Percentiles rank a stretch among this genome's conserved stretches.
phyloP scores from a whole-genome alignment of 2,329 filamentous ascomycete genomes.

The Fusarium mundagurra region DNA sequence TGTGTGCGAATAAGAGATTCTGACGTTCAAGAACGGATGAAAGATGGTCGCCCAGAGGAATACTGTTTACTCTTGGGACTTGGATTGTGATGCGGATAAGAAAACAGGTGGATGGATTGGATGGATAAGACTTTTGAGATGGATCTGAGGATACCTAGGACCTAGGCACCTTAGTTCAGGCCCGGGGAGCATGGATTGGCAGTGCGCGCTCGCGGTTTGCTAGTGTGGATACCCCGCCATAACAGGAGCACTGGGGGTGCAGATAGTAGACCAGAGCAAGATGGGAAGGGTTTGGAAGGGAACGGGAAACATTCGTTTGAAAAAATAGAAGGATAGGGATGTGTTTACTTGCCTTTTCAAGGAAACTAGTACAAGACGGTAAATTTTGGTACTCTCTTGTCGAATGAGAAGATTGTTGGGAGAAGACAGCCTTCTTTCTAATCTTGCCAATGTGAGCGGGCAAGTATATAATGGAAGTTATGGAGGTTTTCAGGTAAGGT shows the following conservation, averaged over 20 bases:
- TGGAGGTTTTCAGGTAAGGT: background rate
- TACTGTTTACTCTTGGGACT: constrained; percentile 29
- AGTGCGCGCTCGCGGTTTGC: constrained; percentile 45
- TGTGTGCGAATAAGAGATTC: constrained; percentile 21
- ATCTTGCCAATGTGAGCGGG: background rate
- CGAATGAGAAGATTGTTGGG: background rate
- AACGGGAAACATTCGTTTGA: background rate
- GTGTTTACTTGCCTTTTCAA: background rate
- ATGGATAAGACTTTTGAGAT: constrained; percentile 34
- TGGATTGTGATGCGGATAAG: constrained; percentile 38
- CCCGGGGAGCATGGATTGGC: constrained; percentile 47
- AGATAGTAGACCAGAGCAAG: constrained; percentile 23
- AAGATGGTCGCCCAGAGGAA: constrained; percentile 20
- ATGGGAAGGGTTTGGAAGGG: background rate
- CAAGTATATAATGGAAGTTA: background rate
- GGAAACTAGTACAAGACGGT: background rate
- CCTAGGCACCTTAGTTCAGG: background rate
- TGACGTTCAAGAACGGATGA: constrained; percentile 10
- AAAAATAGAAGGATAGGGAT: background rate
- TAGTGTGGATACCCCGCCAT: constrained; percentile 51
- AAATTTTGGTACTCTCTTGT: background rate
- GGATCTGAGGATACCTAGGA: constrained; percentile 31
- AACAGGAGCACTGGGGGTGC: constrained; percentile 32
- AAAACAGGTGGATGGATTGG: constrained; percentile 26
- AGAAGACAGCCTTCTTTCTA: background rate